Evolutionary conservation across 2,329 filamentous ascomycete genomes (phyloP).

Genomic region (Apiospora pterosperma): DNA sequence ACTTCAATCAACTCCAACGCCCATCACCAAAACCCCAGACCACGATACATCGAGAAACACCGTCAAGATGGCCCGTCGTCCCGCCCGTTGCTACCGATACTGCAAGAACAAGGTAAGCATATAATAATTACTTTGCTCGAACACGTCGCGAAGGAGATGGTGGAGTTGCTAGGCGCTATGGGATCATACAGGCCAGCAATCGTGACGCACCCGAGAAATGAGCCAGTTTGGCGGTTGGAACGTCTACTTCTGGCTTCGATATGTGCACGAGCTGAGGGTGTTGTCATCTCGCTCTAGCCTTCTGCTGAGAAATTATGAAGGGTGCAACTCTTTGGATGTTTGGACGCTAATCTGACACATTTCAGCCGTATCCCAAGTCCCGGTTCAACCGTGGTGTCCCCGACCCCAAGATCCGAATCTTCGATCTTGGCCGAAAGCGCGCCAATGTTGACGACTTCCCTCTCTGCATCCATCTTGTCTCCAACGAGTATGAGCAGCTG

Average conservation of each 20-base stretch:
- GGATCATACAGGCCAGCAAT: not conserved
- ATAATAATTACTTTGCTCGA: not conserved
- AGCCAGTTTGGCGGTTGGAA: slow-evolving; percentile 2
- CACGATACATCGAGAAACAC: slow-evolving; percentile 45
- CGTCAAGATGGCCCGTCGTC: slow-evolving; percentile 98
- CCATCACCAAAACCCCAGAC: slow-evolving; percentile 31
- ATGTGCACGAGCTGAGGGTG: not conserved
- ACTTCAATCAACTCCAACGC: slow-evolving; percentile 18
- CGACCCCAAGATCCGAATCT: slow-evolving; percentile 87
- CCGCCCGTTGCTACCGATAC: slow-evolving; percentile 99
- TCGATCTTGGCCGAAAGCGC: slow-evolving; percentile 98
- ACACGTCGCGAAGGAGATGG: not conserved
- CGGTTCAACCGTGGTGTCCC: slow-evolving; percentile 99
- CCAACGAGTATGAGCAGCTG: slow-evolving; percentile 99
- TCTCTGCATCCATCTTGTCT: slow-evolving; percentile 97
- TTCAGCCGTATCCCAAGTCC: slow-evolving; percentile 95
- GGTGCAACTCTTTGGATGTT: not conserved
- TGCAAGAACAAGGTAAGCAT: slow-evolving; percentile 99
- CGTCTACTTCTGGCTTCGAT: slow-evolving; percentile 7
- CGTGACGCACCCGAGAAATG: not conserved
- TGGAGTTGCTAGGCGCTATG: not conserved
- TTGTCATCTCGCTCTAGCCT: not conserved
- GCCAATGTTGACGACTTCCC: slow-evolving; percentile 99
- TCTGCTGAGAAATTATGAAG: not conserved
- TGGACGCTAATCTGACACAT: slow-evolving; percentile 51